Conservation (phyloP, 2,329 filamentous ascomycete genomes). For the Talaromyces sp. region DNA sequence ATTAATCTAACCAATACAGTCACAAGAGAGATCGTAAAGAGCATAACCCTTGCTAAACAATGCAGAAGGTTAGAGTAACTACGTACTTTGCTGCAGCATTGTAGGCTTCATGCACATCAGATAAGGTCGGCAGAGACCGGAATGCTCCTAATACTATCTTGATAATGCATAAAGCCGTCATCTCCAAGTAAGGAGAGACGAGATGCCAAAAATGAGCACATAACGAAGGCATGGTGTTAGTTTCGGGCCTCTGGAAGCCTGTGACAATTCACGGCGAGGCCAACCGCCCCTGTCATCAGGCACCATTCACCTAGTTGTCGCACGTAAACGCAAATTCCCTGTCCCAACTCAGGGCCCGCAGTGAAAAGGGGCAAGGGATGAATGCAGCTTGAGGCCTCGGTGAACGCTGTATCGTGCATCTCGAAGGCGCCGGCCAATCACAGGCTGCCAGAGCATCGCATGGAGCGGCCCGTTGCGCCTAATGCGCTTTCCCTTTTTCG, state of each 20-base stretch:
- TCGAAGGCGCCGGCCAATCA: conserved; percentile 7
- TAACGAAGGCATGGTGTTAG: neutral
- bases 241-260: neutral
- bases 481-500: conserved; percentile 5
- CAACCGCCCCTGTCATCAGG: neutral
- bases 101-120: neutral
- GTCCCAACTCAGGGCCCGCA: neutral
- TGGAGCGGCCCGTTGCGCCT: conserved; percentile 11
- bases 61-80: neutral
- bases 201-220: neutral
- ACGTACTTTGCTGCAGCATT: neutral
- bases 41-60: neutral
- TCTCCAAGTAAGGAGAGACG: neutral
- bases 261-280: neutral
- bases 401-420: neutral
- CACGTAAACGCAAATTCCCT: neutral
- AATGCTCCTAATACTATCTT: neutral
- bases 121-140: neutral
- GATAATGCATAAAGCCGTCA: neutral
- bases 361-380: neutral
- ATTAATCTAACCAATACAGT: neutral
- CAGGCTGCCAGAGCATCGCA: conserved; percentile 12
- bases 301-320: neutral
- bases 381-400: neutral
- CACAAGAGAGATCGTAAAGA: neutral